A percentile compares a stretch with the other conserved stretches of the same genome.
phyloP scores from a whole-genome alignment of 345 rosid species.

The Microthlaspi erraticum region DNA sequence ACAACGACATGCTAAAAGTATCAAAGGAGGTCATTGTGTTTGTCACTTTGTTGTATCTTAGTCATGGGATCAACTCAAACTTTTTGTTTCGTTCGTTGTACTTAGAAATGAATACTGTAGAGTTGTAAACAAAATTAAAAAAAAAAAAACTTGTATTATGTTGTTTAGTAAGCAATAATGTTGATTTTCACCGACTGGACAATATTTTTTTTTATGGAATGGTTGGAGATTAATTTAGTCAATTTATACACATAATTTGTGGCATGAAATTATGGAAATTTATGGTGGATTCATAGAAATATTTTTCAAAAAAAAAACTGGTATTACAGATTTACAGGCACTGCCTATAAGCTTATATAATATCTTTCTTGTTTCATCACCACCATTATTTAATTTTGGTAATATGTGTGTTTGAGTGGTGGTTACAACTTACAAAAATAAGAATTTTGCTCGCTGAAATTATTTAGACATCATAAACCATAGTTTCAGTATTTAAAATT shows the following conservation, averaged over 20 bases:
- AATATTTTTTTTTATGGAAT: too few species aligned
- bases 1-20: neutral
- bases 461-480: too few species aligned
- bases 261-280: neutral
- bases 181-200: neutral
- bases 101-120: neutral
- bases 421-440: too few species aligned
- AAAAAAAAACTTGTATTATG: too few species aligned
- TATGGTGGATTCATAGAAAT: too few species aligned
- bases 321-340: neutral
- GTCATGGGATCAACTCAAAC: slow-evolving; percentile 27
- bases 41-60: neutral
- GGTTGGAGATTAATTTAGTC: too few species aligned
- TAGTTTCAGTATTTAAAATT: too few species aligned
- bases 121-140: too few species aligned
- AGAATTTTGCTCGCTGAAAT: too few species aligned
- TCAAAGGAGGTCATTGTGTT: too few species aligned
- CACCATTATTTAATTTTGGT: neutral
- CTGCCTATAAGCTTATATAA: neutral
- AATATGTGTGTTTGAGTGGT: neutral
- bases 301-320: neutral
- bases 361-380: neutral
- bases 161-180: neutral
- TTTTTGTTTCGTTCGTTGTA: neutral
- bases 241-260: neutral